Evolutionary conservation across 306 rosid genomes (phyloP).

Genomic region (Spatholobus suberectus): DNA sequence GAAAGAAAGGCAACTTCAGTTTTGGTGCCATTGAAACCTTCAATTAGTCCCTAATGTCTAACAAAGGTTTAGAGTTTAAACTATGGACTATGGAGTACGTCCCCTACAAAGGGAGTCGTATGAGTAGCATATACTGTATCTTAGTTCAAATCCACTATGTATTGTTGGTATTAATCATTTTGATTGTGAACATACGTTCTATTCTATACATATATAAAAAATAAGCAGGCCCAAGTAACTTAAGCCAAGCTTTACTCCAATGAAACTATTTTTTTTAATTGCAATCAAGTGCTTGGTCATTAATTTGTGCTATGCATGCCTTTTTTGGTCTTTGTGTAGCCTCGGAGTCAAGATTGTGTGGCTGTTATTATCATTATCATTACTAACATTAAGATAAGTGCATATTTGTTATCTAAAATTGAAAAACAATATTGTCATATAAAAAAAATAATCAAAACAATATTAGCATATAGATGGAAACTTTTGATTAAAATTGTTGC

Average conservation of each 20-base stretch:
- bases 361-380: neutral
- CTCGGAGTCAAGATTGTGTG: neutral
- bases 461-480: neutral
- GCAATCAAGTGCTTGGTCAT: constrained; percentile 5
- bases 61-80: constrained; percentile 6
- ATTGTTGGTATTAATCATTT: constrained; percentile 22
- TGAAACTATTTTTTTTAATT: neutral
- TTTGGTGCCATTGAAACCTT: constrained; percentile 26
- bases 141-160: constrained; percentile 26
- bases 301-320: neutral
- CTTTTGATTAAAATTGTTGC: neutral
- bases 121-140: neutral
- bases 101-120: neutral
- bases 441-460: neutral
- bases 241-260: constrained; percentile 15
- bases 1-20: constrained; percentile 46
- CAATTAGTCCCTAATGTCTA: neutral
- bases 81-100: neutral
- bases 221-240: neutral
- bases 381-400: neutral
- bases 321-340: neutral
- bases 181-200: neutral
- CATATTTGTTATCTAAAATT: neutral
- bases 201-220: neutral
- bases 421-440: neutral